Evolutionary conservation across 176 grass and related monocot genomes (phyloP).

Genomic region (Avena insularis): DNA sequence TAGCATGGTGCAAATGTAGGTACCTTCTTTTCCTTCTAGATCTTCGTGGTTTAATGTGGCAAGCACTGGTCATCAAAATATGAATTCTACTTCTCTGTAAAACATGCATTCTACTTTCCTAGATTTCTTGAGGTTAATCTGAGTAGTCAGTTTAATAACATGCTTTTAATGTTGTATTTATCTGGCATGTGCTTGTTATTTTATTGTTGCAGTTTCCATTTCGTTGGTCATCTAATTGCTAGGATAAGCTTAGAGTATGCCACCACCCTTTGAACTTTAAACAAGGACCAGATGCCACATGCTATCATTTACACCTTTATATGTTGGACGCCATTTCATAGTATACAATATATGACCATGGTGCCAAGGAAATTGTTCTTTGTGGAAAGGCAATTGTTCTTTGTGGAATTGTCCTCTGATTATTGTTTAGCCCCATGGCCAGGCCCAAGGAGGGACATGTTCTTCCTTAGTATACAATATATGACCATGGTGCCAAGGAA

Average conservation of each 20-base stretch:
- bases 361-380: slow-evolving; percentile 57
- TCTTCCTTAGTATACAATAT: slow-evolving; percentile 36
- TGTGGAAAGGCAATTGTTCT: slow-evolving; percentile 46
- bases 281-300: background rate
- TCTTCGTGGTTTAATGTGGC: background rate
- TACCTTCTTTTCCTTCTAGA: background rate
- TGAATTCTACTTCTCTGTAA: background rate
- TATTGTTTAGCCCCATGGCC: slow-evolving; percentile 16
- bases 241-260: background rate
- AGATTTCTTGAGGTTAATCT: background rate
- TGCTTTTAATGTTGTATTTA: slow-evolving; percentile 15
- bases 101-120: background rate
- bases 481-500: slow-evolving; percentile 64
- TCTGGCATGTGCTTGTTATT: background rate
- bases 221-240: slow-evolving; percentile 2
- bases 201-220: background rate
- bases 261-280: slow-evolving; percentile 20
- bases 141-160: background rate
- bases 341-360: slow-evolving; percentile 56
- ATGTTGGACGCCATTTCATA: slow-evolving; percentile 48
- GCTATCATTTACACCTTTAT: slow-evolving; percentile 22
- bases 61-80: background rate
- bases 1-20: slow-evolving; percentile 38
- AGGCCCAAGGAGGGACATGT: slow-evolving; percentile 41
- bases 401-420: slow-evolving; percentile 32